These are phyloP conservation scores for Pseudogymnoascus sp. DNA, from an alignment of 2,329 filamentous ascomycete genomes.

Conservation along the genomic window DNA sequence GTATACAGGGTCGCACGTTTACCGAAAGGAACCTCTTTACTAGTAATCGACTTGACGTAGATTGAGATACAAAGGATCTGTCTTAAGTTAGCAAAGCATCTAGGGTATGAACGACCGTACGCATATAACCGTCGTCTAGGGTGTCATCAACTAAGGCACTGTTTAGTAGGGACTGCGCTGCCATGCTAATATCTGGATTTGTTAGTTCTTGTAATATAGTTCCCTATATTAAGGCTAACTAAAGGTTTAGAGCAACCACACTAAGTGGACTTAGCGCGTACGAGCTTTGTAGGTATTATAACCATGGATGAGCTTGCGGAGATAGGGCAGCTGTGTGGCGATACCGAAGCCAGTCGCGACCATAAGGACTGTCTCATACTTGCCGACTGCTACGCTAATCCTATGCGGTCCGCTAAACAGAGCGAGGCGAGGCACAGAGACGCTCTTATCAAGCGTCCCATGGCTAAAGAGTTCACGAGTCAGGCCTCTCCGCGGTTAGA, in stretches of 20 bases:
- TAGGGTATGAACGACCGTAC: neutral
- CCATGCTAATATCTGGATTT: neutral
- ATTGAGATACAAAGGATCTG: neutral
- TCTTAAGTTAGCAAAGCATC: neutral
- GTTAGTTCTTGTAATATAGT: neutral
- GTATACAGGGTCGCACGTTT: no score
- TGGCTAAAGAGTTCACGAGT: neutral
- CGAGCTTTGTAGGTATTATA: neutral
- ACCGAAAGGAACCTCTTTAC: no score
- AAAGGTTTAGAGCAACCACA: no score
- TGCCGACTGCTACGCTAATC: neutral
- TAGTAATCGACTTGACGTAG: no score
- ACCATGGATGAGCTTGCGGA: neutral
- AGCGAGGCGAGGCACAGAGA: neutral
- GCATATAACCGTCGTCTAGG: neutral
- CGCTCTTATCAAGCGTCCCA: neutral
- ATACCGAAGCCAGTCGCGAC: neutral
- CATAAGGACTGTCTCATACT: neutral
- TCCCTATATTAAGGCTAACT: no score
- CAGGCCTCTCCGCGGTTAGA: neutral
- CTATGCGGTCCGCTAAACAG: neutral
- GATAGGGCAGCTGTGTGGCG: no score
- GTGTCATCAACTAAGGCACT: neutral
- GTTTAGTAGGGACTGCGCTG: neutral
- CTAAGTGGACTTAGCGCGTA: no score